Evolutionary conservation across 2,329 filamentous ascomycete species (phyloP).

Genomic region (Aspergillus fischeri): DNA sequence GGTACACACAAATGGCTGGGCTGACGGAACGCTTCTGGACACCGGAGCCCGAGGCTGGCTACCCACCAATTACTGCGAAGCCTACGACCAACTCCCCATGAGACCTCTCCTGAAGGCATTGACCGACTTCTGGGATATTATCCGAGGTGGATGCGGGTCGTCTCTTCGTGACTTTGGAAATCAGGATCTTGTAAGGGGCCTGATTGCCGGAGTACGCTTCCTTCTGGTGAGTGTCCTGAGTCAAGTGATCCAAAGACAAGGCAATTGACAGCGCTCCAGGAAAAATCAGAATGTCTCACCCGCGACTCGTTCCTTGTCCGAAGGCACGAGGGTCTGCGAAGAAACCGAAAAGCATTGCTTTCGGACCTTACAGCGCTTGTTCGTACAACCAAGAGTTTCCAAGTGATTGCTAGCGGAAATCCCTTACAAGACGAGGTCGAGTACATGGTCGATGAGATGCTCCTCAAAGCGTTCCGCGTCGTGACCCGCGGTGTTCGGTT

Average conservation of each 20-base stretch:
- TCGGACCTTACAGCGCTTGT: slow-evolving; percentile 87
- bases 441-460: slow-evolving; percentile 79
- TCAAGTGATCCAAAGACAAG: background rate
- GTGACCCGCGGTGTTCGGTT: slow-evolving; percentile 89
- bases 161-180: slow-evolving; percentile 78
- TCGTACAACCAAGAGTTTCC: slow-evolving; percentile 79
- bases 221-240: slow-evolving; percentile 64
- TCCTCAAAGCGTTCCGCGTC: slow-evolving; percentile 88
- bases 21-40: slow-evolving; percentile 83
- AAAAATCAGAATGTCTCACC: slow-evolving; percentile 82
- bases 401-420: slow-evolving; percentile 61
- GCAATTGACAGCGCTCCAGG: slow-evolving; percentile 49
- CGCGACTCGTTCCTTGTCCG: slow-evolving; percentile 73
- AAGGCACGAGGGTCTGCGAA: slow-evolving; percentile 69
- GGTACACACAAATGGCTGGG: slow-evolving; percentile 97
- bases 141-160: slow-evolving; percentile 71
- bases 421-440: slow-evolving; percentile 39
- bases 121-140: slow-evolving; percentile 86
- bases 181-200: slow-evolving; percentile 89
- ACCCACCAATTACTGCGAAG: slow-evolving; percentile 96
- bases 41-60: slow-evolving; percentile 90
- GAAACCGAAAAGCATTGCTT: slow-evolving; percentile 78
- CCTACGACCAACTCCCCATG: slow-evolving; percentile 87
- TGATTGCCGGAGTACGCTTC: slow-evolving; percentile 88
- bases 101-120: slow-evolving; percentile 78